Evolutionary conservation across 371 early-diverging fungal species (phyloP).

Genomic region (Mortierella sp.): DNA sequence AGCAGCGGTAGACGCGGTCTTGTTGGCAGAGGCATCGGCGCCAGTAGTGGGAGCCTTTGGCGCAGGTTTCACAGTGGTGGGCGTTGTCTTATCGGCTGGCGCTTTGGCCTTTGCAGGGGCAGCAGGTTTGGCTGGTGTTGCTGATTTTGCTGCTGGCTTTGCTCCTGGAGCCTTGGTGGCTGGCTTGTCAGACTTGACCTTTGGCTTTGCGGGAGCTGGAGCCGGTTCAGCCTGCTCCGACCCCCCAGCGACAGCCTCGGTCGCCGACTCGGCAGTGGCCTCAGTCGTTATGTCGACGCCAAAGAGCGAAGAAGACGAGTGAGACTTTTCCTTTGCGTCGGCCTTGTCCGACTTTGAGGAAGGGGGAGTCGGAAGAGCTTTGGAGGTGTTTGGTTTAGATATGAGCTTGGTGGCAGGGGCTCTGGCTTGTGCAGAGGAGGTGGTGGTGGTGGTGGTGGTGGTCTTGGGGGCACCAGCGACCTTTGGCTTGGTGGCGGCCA

Average conservation of each 20-base stretch:
- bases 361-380: no score
- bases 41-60: not conserved
- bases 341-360: no score
- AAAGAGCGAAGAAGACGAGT: no score
- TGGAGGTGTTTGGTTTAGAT: slow-evolving; percentile 3
- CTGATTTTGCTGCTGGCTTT: slow-evolving; percentile 14
- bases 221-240: no score
- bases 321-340: no score
- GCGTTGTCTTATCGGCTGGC: not conserved
- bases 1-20: not conserved
- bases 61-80: not conserved
- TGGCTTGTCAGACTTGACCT: slow-evolving; percentile 19
- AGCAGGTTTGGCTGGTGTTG: slow-evolving; percentile 5
- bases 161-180: slow-evolving; percentile 8
- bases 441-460: not conserved
- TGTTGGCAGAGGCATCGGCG: not conserved
- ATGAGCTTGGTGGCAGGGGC: not conserved
- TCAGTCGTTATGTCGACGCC: no score
- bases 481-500: no score
- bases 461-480: not conserved
- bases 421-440: slow-evolving; percentile 10
- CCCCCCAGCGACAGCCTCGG: no score
- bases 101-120: not conserved
- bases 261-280: no score
- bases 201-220: no score